Evolutionary conservation across 2,329 filamentous ascomycete species (phyloP).

Genomic region (Aspergillus fijiensis): DNA sequence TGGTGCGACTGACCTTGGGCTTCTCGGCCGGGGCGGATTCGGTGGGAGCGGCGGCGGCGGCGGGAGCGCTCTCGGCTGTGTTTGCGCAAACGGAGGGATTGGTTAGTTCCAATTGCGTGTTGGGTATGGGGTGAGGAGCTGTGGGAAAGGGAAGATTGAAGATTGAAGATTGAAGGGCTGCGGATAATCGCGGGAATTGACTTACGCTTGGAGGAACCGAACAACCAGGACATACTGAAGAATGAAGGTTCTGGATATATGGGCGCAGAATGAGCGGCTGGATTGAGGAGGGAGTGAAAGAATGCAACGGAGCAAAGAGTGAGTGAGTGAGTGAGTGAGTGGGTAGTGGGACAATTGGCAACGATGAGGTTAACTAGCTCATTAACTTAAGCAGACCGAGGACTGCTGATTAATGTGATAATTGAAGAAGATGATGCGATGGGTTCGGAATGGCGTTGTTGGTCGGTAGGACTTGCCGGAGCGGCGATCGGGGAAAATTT

Average conservation of each 20-base stretch:
- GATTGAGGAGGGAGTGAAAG: neutral
- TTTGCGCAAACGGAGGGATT: neutral
- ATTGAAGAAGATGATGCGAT: neutral
- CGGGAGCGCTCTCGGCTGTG: conserved; percentile 25
- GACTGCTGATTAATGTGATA: conserved; percentile 23
- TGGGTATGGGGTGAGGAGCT: neutral
- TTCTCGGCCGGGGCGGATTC: conserved; percentile 32
- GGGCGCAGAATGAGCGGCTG: neutral
- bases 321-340: neutral
- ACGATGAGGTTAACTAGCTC: neutral
- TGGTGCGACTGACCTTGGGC: conserved; percentile 35
- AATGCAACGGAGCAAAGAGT: conserved; percentile 2
- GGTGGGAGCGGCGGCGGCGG: conserved; percentile 15
- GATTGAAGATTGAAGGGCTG: neutral
- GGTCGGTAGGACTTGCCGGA: conserved; percentile 23
- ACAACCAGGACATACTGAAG: conserved; percentile 37
- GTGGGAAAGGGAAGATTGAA: too few relatives aligned
- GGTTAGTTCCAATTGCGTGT: neutral
- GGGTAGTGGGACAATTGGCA: conserved; percentile 2
- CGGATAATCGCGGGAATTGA: conserved; percentile 2
- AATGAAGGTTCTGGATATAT: neutral
- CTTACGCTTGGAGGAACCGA: conserved; percentile 37
- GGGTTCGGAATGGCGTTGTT: conserved; percentile 16
- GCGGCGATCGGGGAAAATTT: conserved; percentile 14
- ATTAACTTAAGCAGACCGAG: neutral